Conservation (phyloP, 176 grass and related monocot genomes). For the Ensete glaucum region DNA sequence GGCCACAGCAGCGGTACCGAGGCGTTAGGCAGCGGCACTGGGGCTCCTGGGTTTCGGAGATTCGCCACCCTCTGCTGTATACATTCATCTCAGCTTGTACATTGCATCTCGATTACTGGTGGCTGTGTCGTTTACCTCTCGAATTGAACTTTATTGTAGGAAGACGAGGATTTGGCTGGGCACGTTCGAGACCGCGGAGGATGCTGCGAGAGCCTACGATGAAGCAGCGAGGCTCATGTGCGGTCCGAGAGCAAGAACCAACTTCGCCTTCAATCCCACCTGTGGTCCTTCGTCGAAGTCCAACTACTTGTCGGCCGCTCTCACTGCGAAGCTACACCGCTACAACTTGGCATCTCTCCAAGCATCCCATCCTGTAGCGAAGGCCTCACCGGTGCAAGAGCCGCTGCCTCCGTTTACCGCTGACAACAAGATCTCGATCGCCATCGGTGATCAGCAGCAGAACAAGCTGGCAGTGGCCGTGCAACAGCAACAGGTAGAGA, state of each 20-base stretch:
- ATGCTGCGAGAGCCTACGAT: constrained; percentile 19
- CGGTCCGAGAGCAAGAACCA: not conserved
- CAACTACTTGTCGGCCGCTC: constrained; percentile 5
- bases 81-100: not conserved
- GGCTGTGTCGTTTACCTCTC: not conserved
- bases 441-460: not conserved
- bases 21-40: constrained; percentile 12
- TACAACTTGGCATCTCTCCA: not conserved
- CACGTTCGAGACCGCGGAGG: constrained; percentile 19
- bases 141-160: not conserved
- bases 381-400: not conserved
- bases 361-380: not conserved
- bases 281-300: not conserved
- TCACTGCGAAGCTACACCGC: constrained; percentile 12
- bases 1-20: constrained; percentile 2
- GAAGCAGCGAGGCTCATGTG: constrained; percentile 19
- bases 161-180: constrained; percentile 23
- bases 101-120: too few relatives aligned
- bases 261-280: not conserved
- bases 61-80: constrained; percentile 6
- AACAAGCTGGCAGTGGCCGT: not conserved
- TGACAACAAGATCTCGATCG: not conserved
- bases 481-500: not conserved
- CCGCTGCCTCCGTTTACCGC: not conserved
- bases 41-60: constrained; percentile 16